Base-by-base conservation (phyloP, 2,329 filamentous ascomycete species). In the Trichoderma brevicompactum region DNA sequence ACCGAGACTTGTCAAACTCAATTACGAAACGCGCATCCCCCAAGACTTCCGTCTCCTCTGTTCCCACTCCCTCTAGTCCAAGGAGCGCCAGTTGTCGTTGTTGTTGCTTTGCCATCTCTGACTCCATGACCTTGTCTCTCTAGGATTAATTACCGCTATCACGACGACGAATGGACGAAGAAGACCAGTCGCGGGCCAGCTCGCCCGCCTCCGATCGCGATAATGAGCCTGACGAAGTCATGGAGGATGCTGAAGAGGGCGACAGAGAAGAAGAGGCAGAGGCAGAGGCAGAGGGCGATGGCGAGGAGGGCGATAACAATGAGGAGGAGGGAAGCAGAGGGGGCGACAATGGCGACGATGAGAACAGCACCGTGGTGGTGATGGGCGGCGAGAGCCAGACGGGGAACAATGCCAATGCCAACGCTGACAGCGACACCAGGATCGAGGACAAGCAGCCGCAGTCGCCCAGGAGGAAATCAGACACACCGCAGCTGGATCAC, bases 151-250 rank as follows among this genome's bases (percentile, higher is more conserved):
- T 48, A 46, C 49, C 36, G 32, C 32, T 12, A 17, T 7, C 7
- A 32, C 48, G 48, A 46, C 59, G 13, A 44, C 60, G 60, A 54
- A 76, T 76, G 74, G 74, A 76, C 48, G 74, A 77, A 15, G 74
- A 76, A 52, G 74, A 77, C 56, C 72, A 72, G 28, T 75, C 70
- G 55, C 74, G 73, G 2, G 74, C 68, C 23, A 76, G 74, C 69
- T 75, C 74, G 38, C 70, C 65, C 17, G 72, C 76, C 43, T 74
- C 75, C 8, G 77, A 79, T 52, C 74, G 74, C 65, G 74, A 73
- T 8, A 74, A 78, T 69, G 84, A 86, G 63, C 81, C 80, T 65
- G 85, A 88, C 70, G 85, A 87, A 71, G 78, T 84, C 41, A 87
- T 87, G 83, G 84, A 87, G 50, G 80, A 81, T 55, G 78, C 72